phyloP scores from a whole-genome alignment of 345 rosid genomes.

The Citrus mangshanensis region DNA sequence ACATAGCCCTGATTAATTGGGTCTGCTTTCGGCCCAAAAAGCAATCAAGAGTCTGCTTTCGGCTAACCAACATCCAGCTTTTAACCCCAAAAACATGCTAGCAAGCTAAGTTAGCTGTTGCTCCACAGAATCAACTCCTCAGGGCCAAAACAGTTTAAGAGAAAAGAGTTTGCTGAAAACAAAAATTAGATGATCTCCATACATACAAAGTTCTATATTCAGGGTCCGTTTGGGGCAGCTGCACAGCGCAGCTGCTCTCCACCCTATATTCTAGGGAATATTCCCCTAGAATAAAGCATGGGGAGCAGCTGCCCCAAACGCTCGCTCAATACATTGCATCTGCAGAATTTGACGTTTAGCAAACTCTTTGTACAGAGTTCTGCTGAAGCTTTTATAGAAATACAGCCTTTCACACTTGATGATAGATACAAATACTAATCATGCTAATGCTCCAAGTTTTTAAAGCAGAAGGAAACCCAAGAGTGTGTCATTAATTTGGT shows the following conservation, averaged over 20 bases:
- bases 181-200: neutral
- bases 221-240: too few relatives aligned
- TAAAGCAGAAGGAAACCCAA: neutral
- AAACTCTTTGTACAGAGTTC: too few relatives aligned
- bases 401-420: neutral
- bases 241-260: too few relatives aligned
- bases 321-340: too few relatives aligned
- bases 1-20: neutral
- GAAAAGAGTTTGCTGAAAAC: neutral
- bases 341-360: too few relatives aligned
- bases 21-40: neutral
- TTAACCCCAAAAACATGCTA: neutral
- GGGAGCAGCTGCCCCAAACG: too few relatives aligned
- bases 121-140: neutral
- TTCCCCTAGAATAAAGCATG: too few relatives aligned
- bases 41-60: neutral
- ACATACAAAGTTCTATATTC: too few relatives aligned
- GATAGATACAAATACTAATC: neutral
- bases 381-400: neutral
- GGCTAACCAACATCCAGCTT: neutral
- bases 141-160: neutral
- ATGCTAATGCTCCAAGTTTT: neutral
- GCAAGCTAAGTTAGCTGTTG: neutral
- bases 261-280: too few relatives aligned
- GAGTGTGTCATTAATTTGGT: neutral